Percentiles rank a stretch among this genome's conserved stretches.
Conservation (phyloP, 768 basidiomycete species). For the Dacryopinax spathularia region DNA sequence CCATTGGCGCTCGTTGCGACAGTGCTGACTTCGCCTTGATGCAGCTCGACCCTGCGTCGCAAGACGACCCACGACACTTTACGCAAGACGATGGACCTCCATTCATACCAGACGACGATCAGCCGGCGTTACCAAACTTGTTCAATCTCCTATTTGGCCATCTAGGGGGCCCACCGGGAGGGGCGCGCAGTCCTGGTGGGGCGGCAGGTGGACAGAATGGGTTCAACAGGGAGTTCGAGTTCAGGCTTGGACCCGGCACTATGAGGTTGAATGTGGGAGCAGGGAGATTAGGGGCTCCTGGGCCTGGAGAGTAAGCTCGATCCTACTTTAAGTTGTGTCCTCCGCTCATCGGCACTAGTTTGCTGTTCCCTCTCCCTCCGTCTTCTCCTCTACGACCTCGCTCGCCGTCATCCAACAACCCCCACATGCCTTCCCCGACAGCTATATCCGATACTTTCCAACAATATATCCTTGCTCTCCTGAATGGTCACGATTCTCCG, state of each 20-base stretch:
- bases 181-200: neutral
- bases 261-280: neutral
- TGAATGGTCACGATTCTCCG: neutral
- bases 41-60: neutral
- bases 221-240: neutral
- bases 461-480: neutral
- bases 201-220: neutral
- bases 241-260: neutral
- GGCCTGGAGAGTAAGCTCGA: neutral
- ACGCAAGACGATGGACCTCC: neutral
- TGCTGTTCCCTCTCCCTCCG: neutral
- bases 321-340: neutral
- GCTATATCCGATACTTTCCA: neutral
- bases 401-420: neutral
- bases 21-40: neutral
- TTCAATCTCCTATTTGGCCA: neutral
- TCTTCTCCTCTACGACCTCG: neutral
- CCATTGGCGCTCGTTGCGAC: neutral
- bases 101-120: neutral
- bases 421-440: neutral
- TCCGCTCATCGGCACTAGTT: neutral
- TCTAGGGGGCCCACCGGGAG: neutral
- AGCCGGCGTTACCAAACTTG: neutral
- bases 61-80: neutral
- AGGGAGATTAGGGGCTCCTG: neutral